Evolutionary conservation across 1,284 basidiomycete genomes (phyloP), one percentile per base, ranked within the genome.

Genomic region (Butyriboletus appendiculatus): DNA sequence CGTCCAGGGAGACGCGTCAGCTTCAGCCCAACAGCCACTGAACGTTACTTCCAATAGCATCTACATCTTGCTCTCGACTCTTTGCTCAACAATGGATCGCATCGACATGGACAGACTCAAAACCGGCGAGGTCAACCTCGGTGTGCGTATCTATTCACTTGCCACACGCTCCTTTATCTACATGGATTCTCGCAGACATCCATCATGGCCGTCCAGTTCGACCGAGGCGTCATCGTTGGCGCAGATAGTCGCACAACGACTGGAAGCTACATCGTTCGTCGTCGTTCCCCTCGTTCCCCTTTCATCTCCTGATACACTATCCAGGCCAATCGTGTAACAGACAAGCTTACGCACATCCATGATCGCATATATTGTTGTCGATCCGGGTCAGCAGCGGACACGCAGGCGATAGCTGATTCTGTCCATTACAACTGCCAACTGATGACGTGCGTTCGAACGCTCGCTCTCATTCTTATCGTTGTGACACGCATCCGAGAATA

Each of bases 311-410:
- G 9, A 55, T 30, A 7, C 30, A 41, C 42, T 30, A 50, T 47
- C 12, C 55, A 94, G 90, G 96, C 96, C 48, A 99, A 99, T 73
- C 90, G 96, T 73, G 97, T 99, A 32, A 99, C 96, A 22, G 96
- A 99, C 82, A 99, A 99, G 76, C 82, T 99, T 56, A 99, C 96
- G 4, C 88, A 95, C 72, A 83, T 99, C 62, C 94, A 98, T 72
- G 97, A 99, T 75, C 93, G 95, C 60, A 92, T 98, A 75, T 99
- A 99, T 78, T 99, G 96, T 75, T 99, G 96, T 83, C 90, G 96
- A 59, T 97, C 94, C 48, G 96, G 96, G 48, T 98, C 95, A 53
- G 96, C 97, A 45, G 97, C 96, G 41, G 96, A 99, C 73, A 99
- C 96, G 1, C 96, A 97, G 74, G 95, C 96, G 43, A 82, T 99